Evolutionary conservation across 2,329 filamentous ascomycete genomes (phyloP), one percentile per base, ranked within the genome.

Genomic region (Alternaria sp.): DNA sequence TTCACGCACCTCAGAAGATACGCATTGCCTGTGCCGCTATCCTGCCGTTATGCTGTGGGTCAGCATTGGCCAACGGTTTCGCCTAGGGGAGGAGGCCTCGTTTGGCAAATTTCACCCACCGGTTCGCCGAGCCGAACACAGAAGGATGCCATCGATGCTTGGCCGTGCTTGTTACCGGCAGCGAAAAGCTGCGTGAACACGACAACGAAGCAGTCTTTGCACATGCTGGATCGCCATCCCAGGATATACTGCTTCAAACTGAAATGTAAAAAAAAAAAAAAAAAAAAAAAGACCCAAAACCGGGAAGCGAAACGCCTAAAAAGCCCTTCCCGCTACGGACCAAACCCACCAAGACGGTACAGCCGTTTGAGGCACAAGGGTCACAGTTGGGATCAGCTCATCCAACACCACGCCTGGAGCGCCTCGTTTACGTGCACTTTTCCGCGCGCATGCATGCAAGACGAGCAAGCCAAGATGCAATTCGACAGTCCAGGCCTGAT

Each of bases 41-140:
- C 42, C 21, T 49, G 50, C 55, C 31, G 29, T 45, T 13, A 39
- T 21, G 31, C 29, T 48, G 33, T 49, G 34, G 42, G 41, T 48
- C 40, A 29, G 44, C 41, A 58, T 48, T 58, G 51, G 50, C 51
- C 28, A 37, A 49, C 21, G 34, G 50, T 21, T 36, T 51, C 54
- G 54, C 54, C 17, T 44, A 33, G 13, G 28, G 39, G 46, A 28
- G 29, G 36, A 39, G 21, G 44, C 31, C 29, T 48, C 36, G 31
- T 48, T 33, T 42, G 42, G 36, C 55, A 54, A 42, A 58, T 54
- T 48, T 54, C 28, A 49, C 23, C 55, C 55, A 54, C 50, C 55
- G 42, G 55, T 23, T 48, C 31, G 31, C 48, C 54, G 31, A 50
- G 21, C 36, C 37, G n/a, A 51, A 29, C 31, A 36, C 10, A 13